phyloP scores from a whole-genome alignment of 257 asterid species.

The Gynochthodes officinalis region DNA sequence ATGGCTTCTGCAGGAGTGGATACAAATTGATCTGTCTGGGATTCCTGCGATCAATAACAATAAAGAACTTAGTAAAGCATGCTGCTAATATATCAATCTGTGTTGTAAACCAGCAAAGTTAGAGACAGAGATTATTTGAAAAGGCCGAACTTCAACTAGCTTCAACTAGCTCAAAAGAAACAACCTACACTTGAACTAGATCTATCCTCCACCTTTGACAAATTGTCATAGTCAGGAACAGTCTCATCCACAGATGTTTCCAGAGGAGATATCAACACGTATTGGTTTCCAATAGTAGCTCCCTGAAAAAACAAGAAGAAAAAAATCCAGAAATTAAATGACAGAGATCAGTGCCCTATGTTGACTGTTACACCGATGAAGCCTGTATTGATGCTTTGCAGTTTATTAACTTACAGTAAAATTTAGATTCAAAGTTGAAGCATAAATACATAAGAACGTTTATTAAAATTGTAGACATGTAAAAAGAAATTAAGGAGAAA shows the following conservation, averaged over 20 bases:
- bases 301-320: conserved; percentile 23
- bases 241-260: conserved; percentile 21
- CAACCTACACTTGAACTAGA: conserved; percentile 25
- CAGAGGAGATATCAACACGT: conserved; percentile 21
- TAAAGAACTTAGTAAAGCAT: not conserved
- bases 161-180: conserved; percentile 9
- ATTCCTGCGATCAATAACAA: conserved; percentile 20
- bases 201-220: conserved; percentile 12
- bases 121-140: not conserved
- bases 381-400: not conserved
- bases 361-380: not conserved
- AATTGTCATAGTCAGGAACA: conserved; percentile 14
- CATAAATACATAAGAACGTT: not conserved
- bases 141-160: not conserved
- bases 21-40: conserved; percentile 30
- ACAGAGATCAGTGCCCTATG: not conserved
- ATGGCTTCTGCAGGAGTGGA: conserved; percentile 55
- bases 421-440: not conserved
- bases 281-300: conserved; percentile 27
- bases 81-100: not conserved
- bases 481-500: not conserved
- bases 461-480: not conserved
- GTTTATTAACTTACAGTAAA: not conserved
- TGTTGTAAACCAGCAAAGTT: not conserved
- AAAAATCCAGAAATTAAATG: not conserved